phyloP scores from a whole-genome alignment of 2,329 filamentous ascomycete species.

The Rosellinia necatrix region DNA sequence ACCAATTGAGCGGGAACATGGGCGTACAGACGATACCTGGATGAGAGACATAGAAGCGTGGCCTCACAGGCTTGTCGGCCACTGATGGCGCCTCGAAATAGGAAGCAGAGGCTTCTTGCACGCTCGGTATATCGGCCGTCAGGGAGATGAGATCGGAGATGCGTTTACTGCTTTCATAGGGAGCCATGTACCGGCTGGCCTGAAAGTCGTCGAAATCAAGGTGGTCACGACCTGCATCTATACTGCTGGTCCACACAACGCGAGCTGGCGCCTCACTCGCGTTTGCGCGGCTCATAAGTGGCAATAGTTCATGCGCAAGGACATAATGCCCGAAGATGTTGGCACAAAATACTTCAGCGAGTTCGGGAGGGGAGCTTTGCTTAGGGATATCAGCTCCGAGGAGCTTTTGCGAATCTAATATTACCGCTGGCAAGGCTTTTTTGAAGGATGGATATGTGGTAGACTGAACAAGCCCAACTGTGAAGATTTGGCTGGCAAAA shows the following conservation, averaged over 20 bases:
- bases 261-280: slow-evolving; percentile 58
- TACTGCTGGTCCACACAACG: slow-evolving; percentile 84
- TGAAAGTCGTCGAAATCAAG: slow-evolving; percentile 77
- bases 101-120: slow-evolving; percentile 57
- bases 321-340: slow-evolving; percentile 97
- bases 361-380: slow-evolving; percentile 53
- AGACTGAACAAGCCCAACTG: slow-evolving; percentile 64
- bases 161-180: slow-evolving; percentile 89
- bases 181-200: slow-evolving; percentile 61
- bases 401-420: slow-evolving; percentile 47
- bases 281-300: slow-evolving; percentile 64
- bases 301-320: slow-evolving; percentile 78
- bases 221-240: slow-evolving; percentile 64
- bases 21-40: slow-evolving; percentile 85
- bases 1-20: slow-evolving; percentile 73
- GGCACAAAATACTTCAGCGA: slow-evolving; percentile 85
- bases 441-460: slow-evolving; percentile 83
- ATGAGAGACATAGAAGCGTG: slow-evolving; percentile 78
- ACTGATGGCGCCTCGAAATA: slow-evolving; percentile 54
- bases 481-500: slow-evolving; percentile 60
- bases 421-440: slow-evolving; percentile 54
- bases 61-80: slow-evolving; percentile 44
- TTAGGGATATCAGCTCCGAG: slow-evolving; percentile 27
- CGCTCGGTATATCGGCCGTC: slow-evolving; percentile 69
- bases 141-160: slow-evolving; percentile 84